These are phyloP conservation scores for Nepenthes mirabilis DNA, from an alignment of 148 eudicot species.

Conservation along the genomic window DNA sequence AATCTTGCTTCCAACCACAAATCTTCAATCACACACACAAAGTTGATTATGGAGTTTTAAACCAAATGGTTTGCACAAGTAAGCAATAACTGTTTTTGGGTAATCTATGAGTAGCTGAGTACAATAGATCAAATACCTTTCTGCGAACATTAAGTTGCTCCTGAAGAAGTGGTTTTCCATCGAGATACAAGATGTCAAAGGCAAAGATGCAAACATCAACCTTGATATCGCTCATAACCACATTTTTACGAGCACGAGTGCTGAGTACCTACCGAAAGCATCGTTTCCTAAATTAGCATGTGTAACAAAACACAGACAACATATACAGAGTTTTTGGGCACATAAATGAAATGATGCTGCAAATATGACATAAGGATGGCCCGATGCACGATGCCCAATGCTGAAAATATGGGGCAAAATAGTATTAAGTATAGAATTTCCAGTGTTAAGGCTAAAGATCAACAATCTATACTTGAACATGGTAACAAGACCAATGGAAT, in stretches of 20 bases:
- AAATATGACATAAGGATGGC: too few relatives aligned
- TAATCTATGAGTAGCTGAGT: not conserved
- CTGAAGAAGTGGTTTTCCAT: conserved; percentile 80
- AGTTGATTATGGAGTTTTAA: too few relatives aligned
- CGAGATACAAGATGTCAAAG: conserved; percentile 73
- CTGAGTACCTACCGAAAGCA: conserved; percentile 44
- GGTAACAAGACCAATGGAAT: too few relatives aligned
- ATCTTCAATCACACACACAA: too few relatives aligned
- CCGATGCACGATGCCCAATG: too few relatives aligned
- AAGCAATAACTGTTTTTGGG: not conserved
- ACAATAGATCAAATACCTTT: conserved; percentile 29
- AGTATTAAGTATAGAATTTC: too few relatives aligned
- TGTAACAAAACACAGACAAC: not conserved
- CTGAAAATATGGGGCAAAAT: too few relatives aligned
- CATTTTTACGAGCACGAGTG: conserved; percentile 97
- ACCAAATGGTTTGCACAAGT: not conserved
- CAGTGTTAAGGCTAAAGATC: too few relatives aligned
- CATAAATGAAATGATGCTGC: too few relatives aligned
- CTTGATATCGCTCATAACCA: conserved; percentile 67
- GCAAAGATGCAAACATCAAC: conserved; percentile 84
- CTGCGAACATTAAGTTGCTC: conserved; percentile 83
- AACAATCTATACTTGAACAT: too few relatives aligned
- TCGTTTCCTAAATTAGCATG: not conserved
- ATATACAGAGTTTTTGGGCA: too few relatives aligned
- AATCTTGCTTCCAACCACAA: too few relatives aligned